Conservation (phyloP, 306 rosid species). For the Inga oerstediana region DNA sequence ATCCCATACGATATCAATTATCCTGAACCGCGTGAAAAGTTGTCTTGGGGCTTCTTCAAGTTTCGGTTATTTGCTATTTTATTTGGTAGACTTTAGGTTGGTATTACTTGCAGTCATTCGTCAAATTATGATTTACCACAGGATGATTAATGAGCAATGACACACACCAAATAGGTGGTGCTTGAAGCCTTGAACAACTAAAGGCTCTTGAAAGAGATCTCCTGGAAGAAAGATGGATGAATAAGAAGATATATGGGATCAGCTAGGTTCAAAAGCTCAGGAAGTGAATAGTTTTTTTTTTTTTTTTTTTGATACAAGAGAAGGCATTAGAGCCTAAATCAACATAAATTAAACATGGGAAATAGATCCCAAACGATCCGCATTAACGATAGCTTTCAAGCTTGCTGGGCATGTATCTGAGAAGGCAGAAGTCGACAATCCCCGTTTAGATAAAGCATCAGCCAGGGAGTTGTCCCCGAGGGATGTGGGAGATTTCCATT, state of each 20-base stretch:
- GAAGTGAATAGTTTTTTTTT: slow-evolving; percentile 19
- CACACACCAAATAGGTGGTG: slow-evolving; percentile 2
- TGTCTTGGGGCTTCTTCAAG: not conserved
- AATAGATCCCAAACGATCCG: no score
- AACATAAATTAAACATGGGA: no score
- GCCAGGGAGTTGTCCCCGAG: no score
- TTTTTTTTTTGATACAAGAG: no score
- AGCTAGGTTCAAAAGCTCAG: slow-evolving; percentile 33
- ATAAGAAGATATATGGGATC: slow-evolving; percentile 39
- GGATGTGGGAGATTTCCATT: no score
- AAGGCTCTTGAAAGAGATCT: slow-evolving; percentile 39
- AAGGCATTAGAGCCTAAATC: no score
- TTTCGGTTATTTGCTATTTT: not conserved
- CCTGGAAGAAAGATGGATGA: slow-evolving; percentile 44
- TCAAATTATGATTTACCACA: slow-evolving; percentile 9
- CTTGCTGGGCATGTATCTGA: no score
- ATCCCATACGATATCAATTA: not conserved
- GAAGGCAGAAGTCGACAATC: no score
- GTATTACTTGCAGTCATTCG: not conserved
- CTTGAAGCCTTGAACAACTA: slow-evolving; percentile 35
- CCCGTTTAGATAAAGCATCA: no score
- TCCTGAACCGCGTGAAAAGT: not conserved
- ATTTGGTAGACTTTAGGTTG: not conserved
- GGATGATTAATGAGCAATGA: slow-evolving; percentile 23
- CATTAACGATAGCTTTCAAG: no score